Conservation (phyloP, 805 yeast genomes). For the Debaryomyces castellii region DNA sequence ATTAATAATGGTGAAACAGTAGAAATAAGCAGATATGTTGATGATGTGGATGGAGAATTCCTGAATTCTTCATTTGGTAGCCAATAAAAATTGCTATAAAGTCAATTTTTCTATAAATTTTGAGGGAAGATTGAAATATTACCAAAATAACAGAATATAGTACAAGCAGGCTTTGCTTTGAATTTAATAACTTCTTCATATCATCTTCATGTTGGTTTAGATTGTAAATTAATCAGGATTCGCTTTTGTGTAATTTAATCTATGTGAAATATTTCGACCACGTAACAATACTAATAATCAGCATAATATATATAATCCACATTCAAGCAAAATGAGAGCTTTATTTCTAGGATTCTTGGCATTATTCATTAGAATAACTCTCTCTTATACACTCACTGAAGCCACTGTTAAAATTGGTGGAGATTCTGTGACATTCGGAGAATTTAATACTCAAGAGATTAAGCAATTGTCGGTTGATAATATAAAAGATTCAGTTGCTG, state of each 20-base stretch:
- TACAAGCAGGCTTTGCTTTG: too few relatives aligned
- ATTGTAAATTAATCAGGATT: too few relatives aligned
- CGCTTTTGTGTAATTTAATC: background rate
- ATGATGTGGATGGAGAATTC: background rate
- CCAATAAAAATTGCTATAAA: too few relatives aligned
- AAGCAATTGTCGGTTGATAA: slow-evolving; percentile 28
- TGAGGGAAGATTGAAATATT: background rate
- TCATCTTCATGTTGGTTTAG: too few relatives aligned
- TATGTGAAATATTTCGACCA: slow-evolving; percentile 2
- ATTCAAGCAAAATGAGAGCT: slow-evolving; percentile 3
- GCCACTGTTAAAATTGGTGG: slow-evolving; percentile 30
- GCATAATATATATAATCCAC: background rate
- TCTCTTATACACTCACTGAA: slow-evolving; percentile 27
- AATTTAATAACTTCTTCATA: too few relatives aligned
- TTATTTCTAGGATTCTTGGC: slow-evolving; percentile 11
- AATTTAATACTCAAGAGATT: slow-evolving; percentile 28
- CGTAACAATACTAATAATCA: background rate
- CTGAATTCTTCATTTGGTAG: background rate
- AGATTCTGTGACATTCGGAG: slow-evolving; percentile 26
- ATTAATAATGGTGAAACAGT: background rate
- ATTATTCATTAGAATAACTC: slow-evolving; percentile 18
- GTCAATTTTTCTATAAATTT: too few relatives aligned
- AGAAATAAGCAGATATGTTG: slow-evolving; percentile 1
- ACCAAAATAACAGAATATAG: too few relatives aligned
- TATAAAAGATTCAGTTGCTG: slow-evolving; percentile 30